Evolutionary conservation across 805 yeast genomes (phyloP), one percentile per base, ranked within the genome.

Genomic region (Wickerhamiella kurtzmanii): DNA sequence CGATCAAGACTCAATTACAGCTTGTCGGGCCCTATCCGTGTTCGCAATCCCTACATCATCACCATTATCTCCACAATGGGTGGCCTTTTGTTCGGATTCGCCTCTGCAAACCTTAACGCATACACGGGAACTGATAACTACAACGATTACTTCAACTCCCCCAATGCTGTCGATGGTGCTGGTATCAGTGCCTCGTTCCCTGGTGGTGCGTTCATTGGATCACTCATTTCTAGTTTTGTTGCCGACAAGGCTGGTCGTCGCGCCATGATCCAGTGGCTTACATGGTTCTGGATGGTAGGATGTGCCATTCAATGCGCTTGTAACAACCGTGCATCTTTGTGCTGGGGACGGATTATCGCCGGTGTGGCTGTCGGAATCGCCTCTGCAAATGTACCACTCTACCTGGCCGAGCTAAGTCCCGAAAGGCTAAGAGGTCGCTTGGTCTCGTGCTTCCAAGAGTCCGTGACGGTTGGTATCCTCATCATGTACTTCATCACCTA

Each of bases 281-380:
- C 73, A 44, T 35, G 68, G 18, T 65, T 74, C 35, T 75, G 77
- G 62, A 65, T 72, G 45, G 56, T 76, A 41, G 85, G 84, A 50
- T 67, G 74, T 28, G 59, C 75, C 21, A 63, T 74, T 44, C 78
- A 74, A 56, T 64, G 69, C 43, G 65, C 74, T 8, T 51, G 75
- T 2, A 45, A 35, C 45, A 48, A 56, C 51, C 46, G 51, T 65
- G 71, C 44, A 66, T 73, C 52, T 22, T 53, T 57, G 1, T 48
- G 56, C 5, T 56, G 49, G 35, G 89, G 89, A 1, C 68, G 89
- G 48, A 69, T 75, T 25, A 60, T 78, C 28, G 73, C 82, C 15
- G 88, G 88, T n/a, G 56, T 79, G 21, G 86, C 82, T 6, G 78
- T 82, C 20, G 92, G 92, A 15, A 73, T 74, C 22, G 80, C 82